A percentile compares a stretch with the other conserved stretches of the same genome.
Conservation (phyloP, 179 eudicot genomes). For the Monotropa hypopitys region DNA sequence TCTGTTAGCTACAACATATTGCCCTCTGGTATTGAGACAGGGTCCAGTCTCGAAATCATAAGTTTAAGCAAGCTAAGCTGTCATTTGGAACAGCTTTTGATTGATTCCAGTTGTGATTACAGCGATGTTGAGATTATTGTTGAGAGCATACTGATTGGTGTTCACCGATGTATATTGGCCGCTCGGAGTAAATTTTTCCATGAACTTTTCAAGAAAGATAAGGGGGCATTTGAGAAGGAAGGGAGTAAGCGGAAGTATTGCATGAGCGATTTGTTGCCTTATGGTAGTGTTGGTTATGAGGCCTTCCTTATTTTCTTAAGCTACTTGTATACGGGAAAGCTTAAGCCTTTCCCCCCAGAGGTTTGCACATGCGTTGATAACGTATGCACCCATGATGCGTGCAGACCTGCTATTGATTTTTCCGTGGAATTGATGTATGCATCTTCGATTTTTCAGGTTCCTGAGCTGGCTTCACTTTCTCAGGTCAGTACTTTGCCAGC, state of each 20-base stretch:
- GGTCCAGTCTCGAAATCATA: constrained; percentile 14
- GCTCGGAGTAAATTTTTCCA: constrained; percentile 37
- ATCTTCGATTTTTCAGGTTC: constrained; percentile 32
- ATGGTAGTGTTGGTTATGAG: constrained; percentile 32
- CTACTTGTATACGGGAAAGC: constrained; percentile 43
- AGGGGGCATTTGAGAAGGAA: constrained; percentile 20
- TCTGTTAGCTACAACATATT: constrained; percentile 10
- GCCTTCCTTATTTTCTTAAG: constrained; percentile 31
- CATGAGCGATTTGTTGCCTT: constrained; percentile 31
- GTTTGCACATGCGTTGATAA: constrained; percentile 43
- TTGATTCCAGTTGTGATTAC: constrained; percentile 18
- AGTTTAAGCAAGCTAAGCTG: constrained; percentile 22
- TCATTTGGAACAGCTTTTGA: constrained; percentile 20
- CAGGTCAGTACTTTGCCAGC: constrained; percentile 23
- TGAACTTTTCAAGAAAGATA: constrained; percentile 30
- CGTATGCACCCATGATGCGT: constrained; percentile 38
- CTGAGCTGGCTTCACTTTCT: constrained; percentile 33
- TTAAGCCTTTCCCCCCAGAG: constrained; percentile 33
- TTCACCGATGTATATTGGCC: constrained; percentile 43
- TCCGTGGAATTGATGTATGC: constrained; percentile 42
- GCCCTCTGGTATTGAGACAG: constrained; percentile 9
- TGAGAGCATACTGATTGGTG: constrained; percentile 25
- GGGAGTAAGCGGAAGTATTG: constrained; percentile 26
- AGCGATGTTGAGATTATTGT: constrained; percentile 36
- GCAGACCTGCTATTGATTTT: constrained; percentile 38